Conservation (phyloP, 495 filamentous ascomycete species). For the Aspergillus asperescens region DNA sequence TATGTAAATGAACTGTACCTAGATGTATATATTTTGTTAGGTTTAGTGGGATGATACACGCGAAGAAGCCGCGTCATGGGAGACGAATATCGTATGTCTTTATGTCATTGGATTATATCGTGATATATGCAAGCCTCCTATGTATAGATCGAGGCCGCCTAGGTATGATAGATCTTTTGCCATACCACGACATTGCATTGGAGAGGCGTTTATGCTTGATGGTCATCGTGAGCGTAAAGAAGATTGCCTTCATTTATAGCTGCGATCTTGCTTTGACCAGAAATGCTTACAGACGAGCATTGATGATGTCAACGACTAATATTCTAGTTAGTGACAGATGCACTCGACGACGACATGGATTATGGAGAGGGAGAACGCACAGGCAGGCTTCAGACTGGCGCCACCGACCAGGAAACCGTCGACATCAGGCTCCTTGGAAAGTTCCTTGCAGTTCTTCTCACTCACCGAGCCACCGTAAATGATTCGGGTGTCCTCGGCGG, state of each 20-base stretch:
- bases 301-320: constrained; percentile 64
- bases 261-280: neutral
- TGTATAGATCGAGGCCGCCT: neutral
- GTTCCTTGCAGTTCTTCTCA: constrained; percentile 95
- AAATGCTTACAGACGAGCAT: constrained; percentile 45
- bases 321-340: neutral
- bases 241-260: neutral
- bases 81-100: neutral
- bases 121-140: neutral
- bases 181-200: neutral
- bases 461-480: constrained; percentile 95
- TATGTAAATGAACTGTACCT: constrained; percentile 4
- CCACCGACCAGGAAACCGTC: constrained; percentile 98
- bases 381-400: constrained; percentile 96
- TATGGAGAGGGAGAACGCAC: constrained; percentile 51
- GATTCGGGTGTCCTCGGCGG: constrained; percentile 74
- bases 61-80: neutral
- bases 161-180: neutral
- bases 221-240: neutral
- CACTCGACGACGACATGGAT: neutral
- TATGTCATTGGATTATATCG: neutral
- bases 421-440: constrained; percentile 87
- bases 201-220: neutral
- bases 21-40: constrained; percentile 14
- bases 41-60: neutral